Evolutionary conservation across 306 rosid species (phyloP).

Genomic region (Vigna mungo): DNA sequence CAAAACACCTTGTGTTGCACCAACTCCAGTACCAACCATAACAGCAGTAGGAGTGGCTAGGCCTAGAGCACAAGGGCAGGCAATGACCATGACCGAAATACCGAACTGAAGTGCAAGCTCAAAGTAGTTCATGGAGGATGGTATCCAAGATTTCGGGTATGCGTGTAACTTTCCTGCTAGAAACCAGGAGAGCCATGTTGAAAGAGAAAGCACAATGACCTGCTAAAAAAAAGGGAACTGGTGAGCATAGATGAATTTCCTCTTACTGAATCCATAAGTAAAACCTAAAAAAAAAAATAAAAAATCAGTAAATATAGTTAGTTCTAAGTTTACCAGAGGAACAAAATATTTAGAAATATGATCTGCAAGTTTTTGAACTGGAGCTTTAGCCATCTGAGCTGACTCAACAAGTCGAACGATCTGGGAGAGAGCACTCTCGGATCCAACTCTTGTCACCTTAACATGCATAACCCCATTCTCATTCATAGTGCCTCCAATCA

Average conservation of each 20-base stretch:
- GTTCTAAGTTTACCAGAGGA: slow-evolving; percentile 60
- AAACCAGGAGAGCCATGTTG: slow-evolving; percentile 82
- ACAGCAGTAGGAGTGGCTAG: slow-evolving; percentile 93
- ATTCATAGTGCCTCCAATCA: slow-evolving; percentile 86
- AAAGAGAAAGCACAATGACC: slow-evolving; percentile 73
- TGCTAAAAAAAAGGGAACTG: slow-evolving; percentile 27
- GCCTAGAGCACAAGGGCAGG: slow-evolving; percentile 96
- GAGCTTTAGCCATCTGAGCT: slow-evolving; percentile 95
- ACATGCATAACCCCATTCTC: slow-evolving; percentile 84
- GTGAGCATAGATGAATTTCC: slow-evolving; percentile 1
- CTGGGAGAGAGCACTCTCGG: slow-evolving; percentile 84
- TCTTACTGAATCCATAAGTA: neutral
- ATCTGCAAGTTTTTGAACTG: slow-evolving; percentile 86
- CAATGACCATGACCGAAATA: slow-evolving; percentile 91
- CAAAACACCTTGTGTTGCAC: slow-evolving; percentile 88
- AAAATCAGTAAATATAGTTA: neutral
- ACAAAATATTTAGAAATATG: slow-evolving; percentile 83
- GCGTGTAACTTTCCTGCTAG: slow-evolving; percentile 67
- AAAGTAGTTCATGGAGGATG: slow-evolving; percentile 71
- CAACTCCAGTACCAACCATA: slow-evolving; percentile 95
- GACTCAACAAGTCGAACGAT: slow-evolving; percentile 89
- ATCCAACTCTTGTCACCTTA: slow-evolving; percentile 82
- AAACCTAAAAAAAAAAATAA: neutral
- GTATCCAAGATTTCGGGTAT: slow-evolving; percentile 83
- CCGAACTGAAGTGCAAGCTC: slow-evolving; percentile 95